phyloP scores from a whole-genome alignment of 2,329 filamentous ascomycete species.

The Calonectria hawksworthii region DNA sequence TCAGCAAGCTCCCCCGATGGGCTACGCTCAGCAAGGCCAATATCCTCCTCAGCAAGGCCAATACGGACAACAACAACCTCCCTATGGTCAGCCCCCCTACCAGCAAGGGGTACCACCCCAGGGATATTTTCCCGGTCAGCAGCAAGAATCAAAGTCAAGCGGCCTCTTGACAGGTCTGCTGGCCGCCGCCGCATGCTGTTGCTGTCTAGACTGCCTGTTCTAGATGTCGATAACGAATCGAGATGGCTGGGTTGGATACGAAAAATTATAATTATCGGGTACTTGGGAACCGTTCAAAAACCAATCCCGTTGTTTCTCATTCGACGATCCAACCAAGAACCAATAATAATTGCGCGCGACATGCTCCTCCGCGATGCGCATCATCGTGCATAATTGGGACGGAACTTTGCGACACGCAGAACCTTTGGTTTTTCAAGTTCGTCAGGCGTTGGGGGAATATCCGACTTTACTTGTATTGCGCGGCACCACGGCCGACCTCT shows the following conservation, averaged over 20 bases:
- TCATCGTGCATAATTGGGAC: conserved; percentile 29
- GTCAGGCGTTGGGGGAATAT: conserved; percentile 40
- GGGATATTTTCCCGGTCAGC: conserved; percentile 14
- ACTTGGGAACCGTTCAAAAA: neutral
- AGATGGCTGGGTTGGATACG: neutral
- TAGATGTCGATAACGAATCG: conserved; percentile 47
- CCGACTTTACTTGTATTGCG: conserved; percentile 28
- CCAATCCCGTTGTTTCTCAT: neutral
- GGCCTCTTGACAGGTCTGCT: conserved; percentile 62
- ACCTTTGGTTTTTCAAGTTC: conserved; percentile 14
- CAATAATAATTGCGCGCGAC: conserved; percentile 2
- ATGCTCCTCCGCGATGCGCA: conserved; percentile 25
- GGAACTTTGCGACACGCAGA: conserved; percentile 13
- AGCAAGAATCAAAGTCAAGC: conserved; percentile 49
- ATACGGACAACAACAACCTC: conserved; percentile 50
- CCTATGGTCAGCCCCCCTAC: conserved; percentile 51
- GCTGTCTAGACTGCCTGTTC: conserved; percentile 70
- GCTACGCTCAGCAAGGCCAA: conserved; percentile 52
- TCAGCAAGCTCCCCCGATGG: conserved; percentile 49
- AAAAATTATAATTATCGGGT: conserved; percentile 15
- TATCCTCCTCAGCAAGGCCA: conserved; percentile 54
- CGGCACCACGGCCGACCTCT: neutral
- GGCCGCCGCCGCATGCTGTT: conserved; percentile 69
- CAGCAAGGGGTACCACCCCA: conserved; percentile 22
- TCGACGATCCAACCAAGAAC: neutral